phyloP scores from a whole-genome alignment of 306 rosid species.

The Phaseolus lunatus region DNA sequence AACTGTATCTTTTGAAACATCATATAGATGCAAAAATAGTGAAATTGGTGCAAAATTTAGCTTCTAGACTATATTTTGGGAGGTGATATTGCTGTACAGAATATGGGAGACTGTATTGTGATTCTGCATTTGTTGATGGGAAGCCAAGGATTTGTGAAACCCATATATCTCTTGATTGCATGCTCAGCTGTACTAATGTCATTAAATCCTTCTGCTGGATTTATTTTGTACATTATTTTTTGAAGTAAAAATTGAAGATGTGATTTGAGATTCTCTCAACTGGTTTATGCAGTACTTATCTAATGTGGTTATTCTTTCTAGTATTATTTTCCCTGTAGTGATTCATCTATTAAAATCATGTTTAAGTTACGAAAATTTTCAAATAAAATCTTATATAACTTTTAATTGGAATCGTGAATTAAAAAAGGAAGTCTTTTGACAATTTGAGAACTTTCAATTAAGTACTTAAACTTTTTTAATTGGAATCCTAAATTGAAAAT shows the following conservation, averaged over 20 bases:
- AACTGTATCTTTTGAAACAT: conserved; percentile 51
- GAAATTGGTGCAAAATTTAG: conserved; percentile 28
- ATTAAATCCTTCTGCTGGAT: conserved; percentile 37
- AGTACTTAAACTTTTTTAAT: no score
- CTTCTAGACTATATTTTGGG: conserved; percentile 43
- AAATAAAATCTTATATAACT: no score
- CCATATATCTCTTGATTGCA: conserved; percentile 41
- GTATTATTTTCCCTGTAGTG: background rate
- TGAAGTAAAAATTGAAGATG: conserved; percentile 44
- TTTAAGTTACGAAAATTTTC: background rate
- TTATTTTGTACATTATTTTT: conserved; percentile 51
- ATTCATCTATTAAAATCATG: conserved; percentile 3
- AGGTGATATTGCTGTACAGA: conserved; percentile 59
- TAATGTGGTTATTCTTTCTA: background rate
- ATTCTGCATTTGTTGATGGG: conserved; percentile 47
- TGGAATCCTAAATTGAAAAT: no score
- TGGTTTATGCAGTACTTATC: conserved; percentile 4
- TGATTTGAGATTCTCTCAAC: conserved; percentile 36
- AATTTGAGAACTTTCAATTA: no score
- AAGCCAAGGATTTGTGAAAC: conserved; percentile 44
- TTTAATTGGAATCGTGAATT: no score
- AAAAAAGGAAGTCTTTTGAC: no score
- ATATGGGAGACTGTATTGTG: conserved; percentile 48
- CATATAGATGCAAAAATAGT: conserved; percentile 50
- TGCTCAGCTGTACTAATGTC: conserved; percentile 53